These are phyloP conservation scores for Lichina pygmaea DNA, from an alignment of 495 filamentous ascomycete genomes.

Conservation along the genomic window DNA sequence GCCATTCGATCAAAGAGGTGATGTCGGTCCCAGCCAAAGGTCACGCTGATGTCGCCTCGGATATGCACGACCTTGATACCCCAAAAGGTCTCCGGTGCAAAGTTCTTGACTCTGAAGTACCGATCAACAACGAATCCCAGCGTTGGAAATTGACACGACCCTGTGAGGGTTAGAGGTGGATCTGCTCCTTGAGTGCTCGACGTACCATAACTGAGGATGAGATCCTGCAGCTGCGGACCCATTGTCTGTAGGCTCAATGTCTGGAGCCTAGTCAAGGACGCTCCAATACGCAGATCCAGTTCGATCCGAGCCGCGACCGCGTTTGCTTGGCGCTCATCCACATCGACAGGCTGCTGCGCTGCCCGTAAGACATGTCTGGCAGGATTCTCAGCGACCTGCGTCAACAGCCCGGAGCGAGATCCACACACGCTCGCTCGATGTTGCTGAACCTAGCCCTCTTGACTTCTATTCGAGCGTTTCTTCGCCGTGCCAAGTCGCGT, in stretches of 20 bases:
- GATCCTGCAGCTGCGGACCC: constrained; percentile 28
- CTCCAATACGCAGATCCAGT: constrained; percentile 74
- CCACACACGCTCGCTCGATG: constrained; percentile 61
- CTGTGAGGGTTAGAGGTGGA: constrained; percentile 9
- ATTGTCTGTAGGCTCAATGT: constrained; percentile 46
- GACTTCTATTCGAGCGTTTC: constrained; percentile 47
- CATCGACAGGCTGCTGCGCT: constrained; percentile 41
- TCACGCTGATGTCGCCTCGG: constrained; percentile 52
- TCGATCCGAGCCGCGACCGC: constrained; percentile 81
- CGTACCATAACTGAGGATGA: constrained; percentile 66
- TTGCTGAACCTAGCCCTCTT: constrained; percentile 85
- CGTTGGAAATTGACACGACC: constrained; percentile 91
- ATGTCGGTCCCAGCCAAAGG: constrained; percentile 59
- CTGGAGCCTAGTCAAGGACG: constrained; percentile 72
- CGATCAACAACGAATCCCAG: constrained; percentile 91
- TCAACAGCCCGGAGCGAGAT: constrained; percentile 3
- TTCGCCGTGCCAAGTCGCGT: constrained; percentile 44
- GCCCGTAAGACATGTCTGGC: constrained; percentile 57
- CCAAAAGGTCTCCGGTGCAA: constrained; percentile 85
- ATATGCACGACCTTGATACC: constrained; percentile 59
- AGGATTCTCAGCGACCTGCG: constrained; percentile 4
- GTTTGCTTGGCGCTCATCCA: constrained; percentile 68
- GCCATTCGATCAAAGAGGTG: constrained; percentile 71
- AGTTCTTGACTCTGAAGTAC: constrained; percentile 77
- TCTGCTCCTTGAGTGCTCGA: not conserved